Base-by-base conservation (phyloP, 2,329 filamentous ascomycete species). In the Didymosphaeria variabile region DNA sequence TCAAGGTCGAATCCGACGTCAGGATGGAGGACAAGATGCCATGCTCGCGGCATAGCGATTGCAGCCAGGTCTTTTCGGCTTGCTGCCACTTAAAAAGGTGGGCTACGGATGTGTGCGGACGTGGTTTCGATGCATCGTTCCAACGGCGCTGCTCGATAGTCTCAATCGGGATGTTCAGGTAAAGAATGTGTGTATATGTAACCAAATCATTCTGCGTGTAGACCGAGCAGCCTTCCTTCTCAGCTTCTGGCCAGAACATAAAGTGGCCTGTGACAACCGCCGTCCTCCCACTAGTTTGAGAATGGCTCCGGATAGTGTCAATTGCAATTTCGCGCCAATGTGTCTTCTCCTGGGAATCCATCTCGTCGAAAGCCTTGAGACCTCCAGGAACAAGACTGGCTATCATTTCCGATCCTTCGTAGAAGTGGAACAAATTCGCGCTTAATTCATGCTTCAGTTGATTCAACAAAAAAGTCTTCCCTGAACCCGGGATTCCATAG, bases 181-280 rank as follows among this genome's bases (percentile, higher is more conserved):
- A 89, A 13, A 90, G 46, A 15, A 90, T 85, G 64, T 90, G 86
- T 0, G 85, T 87, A 68, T 81, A 90, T 0, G 72, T 79, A 0
- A 77, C 46, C 4, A 82, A 52, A 58, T 90, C 87, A 8, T 67
- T 74, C 1, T 72, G 12, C 0, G 84, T 88, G 54, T 73, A 79
- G 0, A 86, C 79, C 17, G 32, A 26, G 2, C 29, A 0, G 3
- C 55, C 57, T 34, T 15, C 12, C 21, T 69, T 60, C 0, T 79
- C 67, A 1, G 69, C 78, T 0, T 62, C 78, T 0, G 61, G 4
- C 84, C 85, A 88, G 64, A 89, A 84, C 77, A 84, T 84, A 68
- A 79, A 84, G 68, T 90, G 85, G 0, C 86, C 86, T 5, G 84
- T 74, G 3, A 90, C 83, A 2, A 90, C 66, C 1, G 72, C 86